These are phyloP conservation scores for Pythium oligandrum DNA, from an alignment of 352 stramenopile genomes.

Conservation along the genomic window DNA sequence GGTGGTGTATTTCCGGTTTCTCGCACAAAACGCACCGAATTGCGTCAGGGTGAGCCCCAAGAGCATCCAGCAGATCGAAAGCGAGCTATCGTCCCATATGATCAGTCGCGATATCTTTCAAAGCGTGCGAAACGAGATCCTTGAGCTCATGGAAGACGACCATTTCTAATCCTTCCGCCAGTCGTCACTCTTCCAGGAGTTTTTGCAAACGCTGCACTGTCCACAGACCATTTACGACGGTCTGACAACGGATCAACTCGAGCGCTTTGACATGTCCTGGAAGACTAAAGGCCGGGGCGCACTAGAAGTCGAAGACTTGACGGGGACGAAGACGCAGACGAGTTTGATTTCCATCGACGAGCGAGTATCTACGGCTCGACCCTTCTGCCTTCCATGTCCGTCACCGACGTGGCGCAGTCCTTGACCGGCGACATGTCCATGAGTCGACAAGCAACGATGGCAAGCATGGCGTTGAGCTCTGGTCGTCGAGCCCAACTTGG, in stretches of 20 bases:
- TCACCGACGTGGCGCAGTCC: too few species aligned
- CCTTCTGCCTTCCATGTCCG: too few species aligned
- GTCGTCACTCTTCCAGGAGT: slow-evolving; percentile 38
- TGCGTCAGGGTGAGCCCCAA: slow-evolving; percentile 28
- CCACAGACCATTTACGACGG: slow-evolving; percentile 33
- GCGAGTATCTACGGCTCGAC: not conserved
- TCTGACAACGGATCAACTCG: slow-evolving; percentile 31
- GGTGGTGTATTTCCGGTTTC: slow-evolving; percentile 58
- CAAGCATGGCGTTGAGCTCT: too few species aligned
- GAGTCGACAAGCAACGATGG: too few species aligned
- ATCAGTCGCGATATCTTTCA: slow-evolving; percentile 43
- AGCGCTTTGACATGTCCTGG: slow-evolving; percentile 33
- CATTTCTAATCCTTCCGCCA: slow-evolving; percentile 45
- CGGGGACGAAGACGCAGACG: slow-evolving; percentile 5
- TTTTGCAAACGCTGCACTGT: slow-evolving; percentile 40
- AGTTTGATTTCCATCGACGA: not conserved
- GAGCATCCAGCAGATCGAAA: slow-evolving; percentile 30
- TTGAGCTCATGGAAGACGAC: slow-evolving; percentile 46
- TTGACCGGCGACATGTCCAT: too few species aligned
- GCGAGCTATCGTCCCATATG: slow-evolving; percentile 31
- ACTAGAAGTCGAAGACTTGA: slow-evolving; percentile 17
- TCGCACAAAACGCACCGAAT: slow-evolving; percentile 27
- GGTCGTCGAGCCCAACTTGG: not conserved
- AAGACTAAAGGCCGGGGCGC: slow-evolving; percentile 5
- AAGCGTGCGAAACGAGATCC: slow-evolving; percentile 33